A percentile compares a stretch with the other conserved stretches of the same genome.
Conservation (phyloP, 768 basidiomycete genomes). For the Podaxis sp. region DNA sequence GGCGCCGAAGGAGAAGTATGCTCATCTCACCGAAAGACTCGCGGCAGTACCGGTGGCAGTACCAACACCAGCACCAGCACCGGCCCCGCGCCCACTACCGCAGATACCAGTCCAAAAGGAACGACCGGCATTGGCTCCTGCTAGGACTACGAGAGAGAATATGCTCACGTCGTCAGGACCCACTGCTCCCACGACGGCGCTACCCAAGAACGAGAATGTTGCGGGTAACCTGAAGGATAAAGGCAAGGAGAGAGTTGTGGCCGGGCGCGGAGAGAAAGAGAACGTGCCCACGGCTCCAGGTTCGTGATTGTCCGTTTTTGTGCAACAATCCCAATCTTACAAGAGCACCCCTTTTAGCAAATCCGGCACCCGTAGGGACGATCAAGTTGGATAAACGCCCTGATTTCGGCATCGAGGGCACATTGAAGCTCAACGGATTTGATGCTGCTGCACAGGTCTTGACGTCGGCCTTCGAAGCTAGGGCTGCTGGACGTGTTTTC, state of each 20-base stretch:
- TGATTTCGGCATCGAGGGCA: conserved; percentile 6
- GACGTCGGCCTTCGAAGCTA: conserved; percentile 66
- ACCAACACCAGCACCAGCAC: background rate
- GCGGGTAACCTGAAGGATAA: conserved; percentile 11
- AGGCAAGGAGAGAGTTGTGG: conserved; percentile 10
- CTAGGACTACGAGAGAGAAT: conserved; percentile 18
- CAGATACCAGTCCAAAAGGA: conserved; percentile 11
- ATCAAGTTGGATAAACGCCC: conserved; percentile 7
- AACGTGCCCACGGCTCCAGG: conserved; percentile 28
- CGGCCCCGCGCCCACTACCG: conserved; percentile 3
- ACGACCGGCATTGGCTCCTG: background rate
- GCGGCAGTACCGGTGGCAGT: background rate
- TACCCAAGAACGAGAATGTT: conserved; percentile 12
- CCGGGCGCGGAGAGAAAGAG: conserved; percentile 26
- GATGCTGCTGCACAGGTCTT: conserved; percentile 59
- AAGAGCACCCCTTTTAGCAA: background rate
- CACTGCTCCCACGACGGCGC: background rate
- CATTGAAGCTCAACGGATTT: conserved; percentile 52
- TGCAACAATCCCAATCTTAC: background rate
- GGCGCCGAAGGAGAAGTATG: conserved; percentile 20
- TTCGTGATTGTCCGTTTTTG: background rate
- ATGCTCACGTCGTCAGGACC: conserved; percentile 12
- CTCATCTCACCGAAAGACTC: conserved; percentile 18
- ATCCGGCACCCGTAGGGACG: background rate
- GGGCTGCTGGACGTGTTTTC: conserved; percentile 62